Conservation (phyloP, 345 rosid genomes). For the Firmiana major region DNA sequence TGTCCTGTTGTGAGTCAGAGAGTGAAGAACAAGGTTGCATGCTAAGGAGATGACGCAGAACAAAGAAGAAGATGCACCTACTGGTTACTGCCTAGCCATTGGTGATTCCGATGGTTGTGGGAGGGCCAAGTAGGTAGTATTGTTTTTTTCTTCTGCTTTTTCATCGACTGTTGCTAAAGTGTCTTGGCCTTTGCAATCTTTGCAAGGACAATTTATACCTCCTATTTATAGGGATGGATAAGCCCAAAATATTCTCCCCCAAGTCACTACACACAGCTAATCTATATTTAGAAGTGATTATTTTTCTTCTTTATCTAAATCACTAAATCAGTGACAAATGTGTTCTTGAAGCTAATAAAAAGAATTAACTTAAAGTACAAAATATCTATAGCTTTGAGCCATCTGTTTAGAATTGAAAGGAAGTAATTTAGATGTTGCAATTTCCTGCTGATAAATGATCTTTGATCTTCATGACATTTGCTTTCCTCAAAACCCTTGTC, state of each 20-base stretch:
- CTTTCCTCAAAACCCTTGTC: not conserved
- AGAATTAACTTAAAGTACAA: not conserved
- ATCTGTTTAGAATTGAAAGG: not conserved
- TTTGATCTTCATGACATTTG: not conserved
- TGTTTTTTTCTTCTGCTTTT: conserved; percentile 8
- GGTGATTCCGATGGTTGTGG: not conserved
- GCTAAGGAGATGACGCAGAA: not conserved
- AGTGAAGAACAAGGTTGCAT: not conserved
- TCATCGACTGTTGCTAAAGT: not conserved
- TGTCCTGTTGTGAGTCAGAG: not conserved
- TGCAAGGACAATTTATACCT: not conserved
- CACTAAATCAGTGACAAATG: not conserved
- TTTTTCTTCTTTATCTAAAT: not conserved
- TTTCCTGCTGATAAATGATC: not conserved
- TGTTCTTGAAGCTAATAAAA: not conserved
- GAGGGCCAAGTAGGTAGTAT: not conserved
- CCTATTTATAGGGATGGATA: not conserved
- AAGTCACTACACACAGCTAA: not conserved
- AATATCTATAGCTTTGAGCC: not conserved
- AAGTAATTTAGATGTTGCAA: not conserved
- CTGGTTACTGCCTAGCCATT: not conserved
- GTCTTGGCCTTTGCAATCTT: not conserved
- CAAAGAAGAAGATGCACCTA: conserved; percentile 5
- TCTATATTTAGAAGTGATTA: not conserved
- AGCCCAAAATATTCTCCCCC: conserved; percentile 11